These are phyloP conservation scores for Omphalotus guepiniiformis DNA, from an alignment of 768 basidiomycete species.

Conservation along the genomic window DNA sequence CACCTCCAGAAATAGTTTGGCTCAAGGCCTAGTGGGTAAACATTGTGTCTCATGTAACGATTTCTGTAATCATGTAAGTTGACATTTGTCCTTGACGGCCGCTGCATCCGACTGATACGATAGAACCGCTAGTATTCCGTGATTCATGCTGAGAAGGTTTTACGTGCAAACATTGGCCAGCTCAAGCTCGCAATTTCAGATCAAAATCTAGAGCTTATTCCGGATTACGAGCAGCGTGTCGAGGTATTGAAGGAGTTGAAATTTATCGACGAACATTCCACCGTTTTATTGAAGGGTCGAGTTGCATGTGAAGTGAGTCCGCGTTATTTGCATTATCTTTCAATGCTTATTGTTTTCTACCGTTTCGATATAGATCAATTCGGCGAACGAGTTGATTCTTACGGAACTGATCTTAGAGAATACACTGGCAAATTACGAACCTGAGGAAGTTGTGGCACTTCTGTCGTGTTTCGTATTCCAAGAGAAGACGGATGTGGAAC, in stretches of 20 bases:
- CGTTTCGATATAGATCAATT: constrained; percentile 75
- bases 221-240: constrained; percentile 95
- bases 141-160: constrained; percentile 70
- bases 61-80: constrained; percentile 74
- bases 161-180: constrained; percentile 69
- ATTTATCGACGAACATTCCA: constrained; percentile 94
- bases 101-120: too few relatives aligned
- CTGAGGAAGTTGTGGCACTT: constrained; percentile 94
- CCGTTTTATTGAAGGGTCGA: constrained; percentile 91
- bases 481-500: constrained; percentile 93
- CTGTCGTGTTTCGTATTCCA: constrained; percentile 98
- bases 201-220: constrained; percentile 93
- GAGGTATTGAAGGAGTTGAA: constrained; percentile 86
- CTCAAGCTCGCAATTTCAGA: constrained; percentile 89
- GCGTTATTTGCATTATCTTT: neutral
- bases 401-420: constrained; percentile 98
- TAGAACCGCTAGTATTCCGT: constrained; percentile 56
- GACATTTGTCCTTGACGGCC: constrained; percentile 2
- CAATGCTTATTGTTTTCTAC: constrained; percentile 4
- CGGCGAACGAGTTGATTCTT: constrained; percentile 92
- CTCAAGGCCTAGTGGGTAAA: constrained; percentile 36
- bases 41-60: constrained; percentile 58
- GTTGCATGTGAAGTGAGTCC: constrained; percentile 90
- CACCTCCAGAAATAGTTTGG: constrained; percentile 49
- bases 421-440: constrained; percentile 82